Percentiles rank a stretch among this genome's conserved stretches.
Evolutionary conservation across 164 flowering plant genomes (phyloP).

Genomic region (Chloranthus sessilifolius): DNA sequence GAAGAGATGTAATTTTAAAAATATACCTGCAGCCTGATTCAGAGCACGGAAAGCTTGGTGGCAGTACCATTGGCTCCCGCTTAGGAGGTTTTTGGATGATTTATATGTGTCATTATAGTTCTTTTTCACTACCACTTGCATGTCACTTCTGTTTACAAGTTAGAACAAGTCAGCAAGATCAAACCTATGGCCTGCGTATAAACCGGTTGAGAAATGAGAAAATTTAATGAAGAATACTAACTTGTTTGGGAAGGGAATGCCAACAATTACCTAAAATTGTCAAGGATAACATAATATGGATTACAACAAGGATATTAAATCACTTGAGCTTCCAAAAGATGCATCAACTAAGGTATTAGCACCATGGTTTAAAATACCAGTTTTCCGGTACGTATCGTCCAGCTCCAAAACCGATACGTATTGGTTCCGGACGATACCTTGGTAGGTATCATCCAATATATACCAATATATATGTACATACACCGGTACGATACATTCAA

Average conservation of each 20-base stretch:
- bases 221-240: conserved; percentile 29
- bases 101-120: conserved; percentile 72
- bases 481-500: no score
- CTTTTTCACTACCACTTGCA: conserved; percentile 77
- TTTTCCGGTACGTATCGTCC: no score
- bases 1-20: no score
- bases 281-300: conserved; percentile 33
- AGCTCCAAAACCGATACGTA: no score
- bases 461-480: no score
- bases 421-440: no score
- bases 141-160: conserved; percentile 53
- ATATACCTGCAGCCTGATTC: conserved; percentile 91
- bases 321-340: no score
- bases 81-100: conserved; percentile 64
- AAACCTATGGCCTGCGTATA: not conserved
- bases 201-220: no score
- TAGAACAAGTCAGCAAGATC: conserved; percentile 12
- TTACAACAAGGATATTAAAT: no score
- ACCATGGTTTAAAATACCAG: no score
- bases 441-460: no score
- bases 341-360: no score
- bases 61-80: conserved; percentile 95
- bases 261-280: conserved; percentile 73
- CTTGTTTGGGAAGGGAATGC: conserved; percentile 95
- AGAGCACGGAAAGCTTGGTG: conserved; percentile 95